A percentile compares a stretch with the other conserved stretches of the same genome.
phyloP scores from a whole-genome alignment of 1,284 basidiomycete species.

The Boletus semigastroideus region DNA sequence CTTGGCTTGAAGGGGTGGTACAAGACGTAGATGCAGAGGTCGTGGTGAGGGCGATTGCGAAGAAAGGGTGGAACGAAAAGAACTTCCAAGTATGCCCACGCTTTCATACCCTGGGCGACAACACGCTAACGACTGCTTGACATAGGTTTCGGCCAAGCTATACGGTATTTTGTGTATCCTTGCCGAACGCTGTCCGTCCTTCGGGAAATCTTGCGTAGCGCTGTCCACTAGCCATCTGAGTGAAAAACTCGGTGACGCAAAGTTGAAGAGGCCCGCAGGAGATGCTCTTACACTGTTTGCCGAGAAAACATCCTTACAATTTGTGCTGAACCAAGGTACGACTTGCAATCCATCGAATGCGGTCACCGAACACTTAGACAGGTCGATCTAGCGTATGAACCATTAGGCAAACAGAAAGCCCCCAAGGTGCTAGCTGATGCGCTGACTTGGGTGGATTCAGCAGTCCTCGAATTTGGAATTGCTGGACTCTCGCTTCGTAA shows the following conservation, averaged over 20 bases:
- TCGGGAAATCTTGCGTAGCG: conserved; percentile 85
- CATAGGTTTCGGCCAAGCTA: conserved; percentile 83
- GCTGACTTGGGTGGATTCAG: conserved; percentile 85
- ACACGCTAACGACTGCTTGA: neutral
- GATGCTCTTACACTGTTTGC: conserved; percentile 83
- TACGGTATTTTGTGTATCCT: conserved; percentile 77
- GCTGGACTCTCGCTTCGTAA: conserved; percentile 81
- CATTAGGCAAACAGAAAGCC: conserved; percentile 91
- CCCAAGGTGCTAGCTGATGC: conserved; percentile 97
- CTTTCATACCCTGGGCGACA: conserved; percentile 1
- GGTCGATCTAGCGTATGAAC: conserved; percentile 74
- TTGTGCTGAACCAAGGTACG: conserved; percentile 89
- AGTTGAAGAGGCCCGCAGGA: conserved; percentile 96
- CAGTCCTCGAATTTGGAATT: conserved; percentile 92
- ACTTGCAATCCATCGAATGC: conserved; percentile 9
- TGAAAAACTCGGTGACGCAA: conserved; percentile 96
- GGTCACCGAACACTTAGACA: conserved; percentile 14
- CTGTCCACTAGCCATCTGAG: conserved; percentile 83
- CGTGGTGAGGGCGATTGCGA: conserved; percentile 85
- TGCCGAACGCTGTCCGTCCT: conserved; percentile 78
- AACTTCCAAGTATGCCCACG: conserved; percentile 83
- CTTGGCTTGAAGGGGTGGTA: conserved; percentile 76
- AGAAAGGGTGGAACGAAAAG: conserved; percentile 97
- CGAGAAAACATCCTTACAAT: conserved; percentile 93
- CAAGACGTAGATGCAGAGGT: conserved; percentile 85